Evolutionary conservation across 371 early-diverging fungal genomes (phyloP), one percentile per base, ranked within the genome.

Genomic region (Rhizopus microsporus): DNA sequence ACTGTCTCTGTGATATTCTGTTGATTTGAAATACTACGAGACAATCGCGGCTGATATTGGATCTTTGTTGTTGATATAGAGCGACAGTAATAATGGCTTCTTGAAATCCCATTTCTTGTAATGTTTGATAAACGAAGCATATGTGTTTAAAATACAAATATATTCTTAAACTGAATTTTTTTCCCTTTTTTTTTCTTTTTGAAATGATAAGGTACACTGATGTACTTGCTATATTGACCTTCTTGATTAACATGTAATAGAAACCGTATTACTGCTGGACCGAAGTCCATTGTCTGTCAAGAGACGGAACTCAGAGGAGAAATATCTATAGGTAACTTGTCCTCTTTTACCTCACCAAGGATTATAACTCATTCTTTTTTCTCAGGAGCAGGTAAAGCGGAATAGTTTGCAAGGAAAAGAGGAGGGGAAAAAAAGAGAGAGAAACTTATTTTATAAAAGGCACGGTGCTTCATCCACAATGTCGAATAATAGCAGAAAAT

Each of bases 391-490:
- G 65, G 65, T 65, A 60, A 32, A 47, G 33, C n/a, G 16, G 29
- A 33, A 38, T 8, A n/a, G 23, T 23, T 23, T 23, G 2, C 23
- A 37, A 44, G n/a, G 37, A 33, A 9, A n/a, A 29, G n/a, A n/a
- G n/a, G n/a, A n/a, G n/a, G n/a, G n/a, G n/a, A n/a, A n/a, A n/a
- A n/a, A n/a, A n/a, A n/a, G n/a, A n/a, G n/a, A 12, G 23, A 34
- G 7, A 3, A 12, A 54, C 7, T 37, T 23, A n/a, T 39, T 7
- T 56, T 33, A 10, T 40, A 49, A 30, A 59, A 86, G 85, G 85
- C 53, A 88, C 88, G n/a, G 79, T 89, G 9, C 72, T 92, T 34
- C 89, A 90, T 62, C 93, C 91, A 31, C 87, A 89, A 56, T 87
- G 87, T 66, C 75, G 77, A 35, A 75, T 92, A n/a, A 75, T 83